Base-by-base conservation (phyloP, 257 asterid species). In the Ocimum tenuiflorum region DNA sequence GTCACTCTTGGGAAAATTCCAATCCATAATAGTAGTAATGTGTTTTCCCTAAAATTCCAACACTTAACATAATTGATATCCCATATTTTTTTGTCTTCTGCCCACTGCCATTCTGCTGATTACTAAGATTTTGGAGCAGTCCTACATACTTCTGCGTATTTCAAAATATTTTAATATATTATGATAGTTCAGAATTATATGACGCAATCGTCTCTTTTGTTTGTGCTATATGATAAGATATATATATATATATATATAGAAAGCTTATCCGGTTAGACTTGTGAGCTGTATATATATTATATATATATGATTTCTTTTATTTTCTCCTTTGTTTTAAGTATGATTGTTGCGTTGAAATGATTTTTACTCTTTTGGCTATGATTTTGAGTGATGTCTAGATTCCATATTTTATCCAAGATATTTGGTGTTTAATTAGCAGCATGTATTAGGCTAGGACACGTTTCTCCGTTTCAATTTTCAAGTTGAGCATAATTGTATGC, bases 1-100 rank as follows among this genome's bases (percentile, higher is more conserved):
- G 62, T 14, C 52, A 56, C 50, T 27, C 23, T 68, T 56, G 77
- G 77, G 77, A 19, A 41, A 71, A 29, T 54, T 63, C 64, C 50
- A 61, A 9, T 63, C 27, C 39, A 55, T 52, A 71, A 57, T 62
- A 53, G 4, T 27, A 41, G 48, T 19, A 49, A 53, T 70, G 75
- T 70, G 60, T 60, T 47, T 8, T 70, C 41, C 47, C 22, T 56
- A 52, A 49, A 66, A 66, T 52, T 49, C 41, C 41, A 54, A 51
- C 38, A 63, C 43, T 45, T 1, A 6, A 15, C 4, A 47, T 20
- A 50, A 66, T 52, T 22, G 24, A 38, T 36, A 18, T 8, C 15
- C 53, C 50, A n/a, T 6, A n/a, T n/a, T 8, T 65, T 35, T 50
- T 33, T 64, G 60, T 64, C 22, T 35, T 64, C 58, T 49, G 49